A percentile compares a stretch with the other conserved stretches of the same genome.
These are phyloP conservation scores for Paxillus involutus DNA, from an alignment of 768 basidiomycete species.

Conservation along the genomic window DNA sequence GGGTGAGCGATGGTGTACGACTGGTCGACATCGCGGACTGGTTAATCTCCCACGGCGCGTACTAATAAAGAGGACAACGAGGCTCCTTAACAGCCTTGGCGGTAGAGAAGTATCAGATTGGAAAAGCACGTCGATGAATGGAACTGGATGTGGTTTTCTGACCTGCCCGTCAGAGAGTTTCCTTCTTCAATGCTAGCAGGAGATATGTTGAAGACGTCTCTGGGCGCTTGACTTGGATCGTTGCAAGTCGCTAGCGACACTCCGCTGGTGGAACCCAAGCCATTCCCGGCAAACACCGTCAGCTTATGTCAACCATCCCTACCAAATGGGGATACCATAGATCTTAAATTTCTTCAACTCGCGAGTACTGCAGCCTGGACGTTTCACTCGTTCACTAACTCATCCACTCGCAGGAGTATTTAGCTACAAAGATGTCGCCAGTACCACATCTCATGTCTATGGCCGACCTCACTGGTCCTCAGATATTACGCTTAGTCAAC, in stretches of 20 bases:
- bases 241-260: not conserved
- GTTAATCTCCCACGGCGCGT: slow-evolving; percentile 9
- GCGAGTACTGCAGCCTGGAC: too few relatives aligned
- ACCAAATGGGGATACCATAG: not conserved
- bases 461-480: slow-evolving; percentile 78
- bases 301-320: not conserved
- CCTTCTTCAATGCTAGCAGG: not conserved
- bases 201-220: not conserved
- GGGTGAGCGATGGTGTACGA: slow-evolving; percentile 33
- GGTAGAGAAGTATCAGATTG: not conserved
- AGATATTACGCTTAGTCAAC: slow-evolving; percentile 65
- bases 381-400: too few relatives aligned
- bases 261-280: not conserved
- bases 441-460: slow-evolving; percentile 82
- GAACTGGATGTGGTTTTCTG: not conserved
- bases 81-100: not conserved
- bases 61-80: not conserved
- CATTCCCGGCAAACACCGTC: not conserved
- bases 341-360: not conserved
- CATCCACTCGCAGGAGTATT: not conserved
- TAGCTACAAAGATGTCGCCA: slow-evolving; percentile 18
- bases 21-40: slow-evolving; percentile 21
- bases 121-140: not conserved
- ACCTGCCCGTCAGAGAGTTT: not conserved
- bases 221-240: slow-evolving; percentile 10